A percentile compares a stretch with the other conserved stretches of the same genome.
These are phyloP conservation scores for Sequoia sempervirens DNA, from an alignment of 75 land plant genomes.

Conservation along the genomic window DNA sequence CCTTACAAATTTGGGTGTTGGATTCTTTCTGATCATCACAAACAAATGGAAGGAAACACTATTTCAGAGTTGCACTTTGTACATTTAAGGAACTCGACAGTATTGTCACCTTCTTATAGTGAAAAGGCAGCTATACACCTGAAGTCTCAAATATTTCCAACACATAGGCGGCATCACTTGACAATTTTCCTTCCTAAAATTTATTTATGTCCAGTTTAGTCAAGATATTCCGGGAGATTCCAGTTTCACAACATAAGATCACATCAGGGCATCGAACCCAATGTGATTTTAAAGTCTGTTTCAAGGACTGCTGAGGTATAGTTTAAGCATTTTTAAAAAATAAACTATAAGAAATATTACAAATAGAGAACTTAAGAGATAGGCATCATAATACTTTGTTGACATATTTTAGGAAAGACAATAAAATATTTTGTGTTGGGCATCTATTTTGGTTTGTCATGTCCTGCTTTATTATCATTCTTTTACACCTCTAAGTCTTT, in stretches of 20 bases:
- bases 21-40: slow-evolving; percentile 55
- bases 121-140: background rate
- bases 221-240: background rate
- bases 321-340: background rate
- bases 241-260: background rate
- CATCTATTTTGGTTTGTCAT: background rate
- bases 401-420: background rate
- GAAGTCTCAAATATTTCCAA: background rate
- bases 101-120: background rate
- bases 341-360: background rate
- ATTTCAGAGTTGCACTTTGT: background rate
- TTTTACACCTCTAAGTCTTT: background rate
- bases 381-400: background rate
- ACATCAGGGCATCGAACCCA: background rate
- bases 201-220: background rate
- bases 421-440: background rate
- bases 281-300: slow-evolving; percentile 1
- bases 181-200: background rate
- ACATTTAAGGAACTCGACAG: background rate
- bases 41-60: slow-evolving; percentile 13
- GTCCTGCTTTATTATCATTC: background rate
- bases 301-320: slow-evolving; percentile 3
- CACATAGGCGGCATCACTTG: background rate
- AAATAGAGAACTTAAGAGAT: background rate
- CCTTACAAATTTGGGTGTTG: slow-evolving; percentile 70